Conservation (phyloP, 345 rosid genomes). For the Salix koriyanagi region DNA sequence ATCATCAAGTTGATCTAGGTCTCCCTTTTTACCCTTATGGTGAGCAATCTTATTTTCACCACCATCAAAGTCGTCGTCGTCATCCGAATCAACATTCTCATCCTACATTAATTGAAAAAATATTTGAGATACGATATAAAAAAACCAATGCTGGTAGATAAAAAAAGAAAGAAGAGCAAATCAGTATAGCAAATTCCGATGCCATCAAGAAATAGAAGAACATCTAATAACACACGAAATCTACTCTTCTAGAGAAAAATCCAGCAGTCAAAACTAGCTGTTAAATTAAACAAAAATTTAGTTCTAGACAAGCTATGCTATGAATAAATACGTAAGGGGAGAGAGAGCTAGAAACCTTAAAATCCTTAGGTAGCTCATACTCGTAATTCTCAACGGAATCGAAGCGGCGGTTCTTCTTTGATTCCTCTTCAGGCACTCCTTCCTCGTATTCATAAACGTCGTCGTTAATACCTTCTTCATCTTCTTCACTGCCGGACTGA, state of each 20-base stretch:
- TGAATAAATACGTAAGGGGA: background rate
- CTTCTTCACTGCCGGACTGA: slow-evolving; percentile 1
- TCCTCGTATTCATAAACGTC: slow-evolving; percentile 88
- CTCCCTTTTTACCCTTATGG: background rate
- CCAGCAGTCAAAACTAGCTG: background rate
- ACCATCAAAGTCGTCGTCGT: slow-evolving; percentile 14
- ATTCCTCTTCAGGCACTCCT: slow-evolving; percentile 67
- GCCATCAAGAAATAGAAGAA: background rate
- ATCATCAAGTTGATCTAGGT: slow-evolving; percentile 11
- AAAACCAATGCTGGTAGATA: background rate
- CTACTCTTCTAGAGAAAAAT: too few species aligned
- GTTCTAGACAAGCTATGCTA: background rate
- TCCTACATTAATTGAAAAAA: slow-evolving; percentile 43
- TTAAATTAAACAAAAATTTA: too few species aligned
- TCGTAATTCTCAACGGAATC: slow-evolving; percentile 68
- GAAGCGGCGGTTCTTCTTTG: slow-evolving; percentile 68
- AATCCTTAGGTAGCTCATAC: slow-evolving; percentile 63
- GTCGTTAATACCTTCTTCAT: slow-evolving; percentile 41
- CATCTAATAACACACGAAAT: background rate
- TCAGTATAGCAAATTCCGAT: background rate
- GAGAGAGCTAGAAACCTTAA: slow-evolving; percentile 37
- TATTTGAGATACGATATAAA: background rate
- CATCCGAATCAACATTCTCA: slow-evolving; percentile 41
- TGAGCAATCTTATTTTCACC: background rate
- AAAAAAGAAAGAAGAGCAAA: too few species aligned